Evolutionary conservation across 768 basidiomycete species (phyloP).

Genomic region (Xerocomellus amylosporus): DNA sequence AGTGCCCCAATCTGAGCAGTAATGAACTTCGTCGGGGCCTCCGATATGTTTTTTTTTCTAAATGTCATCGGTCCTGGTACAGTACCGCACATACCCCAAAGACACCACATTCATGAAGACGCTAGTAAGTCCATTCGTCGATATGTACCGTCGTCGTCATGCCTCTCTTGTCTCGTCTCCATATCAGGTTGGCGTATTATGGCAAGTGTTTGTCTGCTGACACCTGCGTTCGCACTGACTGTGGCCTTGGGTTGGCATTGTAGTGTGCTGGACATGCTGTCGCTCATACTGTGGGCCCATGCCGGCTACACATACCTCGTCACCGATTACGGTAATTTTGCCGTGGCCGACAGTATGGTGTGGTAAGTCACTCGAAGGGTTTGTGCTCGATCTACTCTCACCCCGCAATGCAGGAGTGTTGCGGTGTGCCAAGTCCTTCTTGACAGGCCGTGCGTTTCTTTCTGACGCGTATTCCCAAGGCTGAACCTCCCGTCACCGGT

Average conservation of each 20-base stretch:
- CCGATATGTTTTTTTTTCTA: background rate
- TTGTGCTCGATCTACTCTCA: background rate
- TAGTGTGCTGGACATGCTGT: background rate
- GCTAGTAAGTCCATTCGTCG: background rate
- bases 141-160: background rate
- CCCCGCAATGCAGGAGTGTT: background rate
- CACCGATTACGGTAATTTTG: background rate
- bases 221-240: background rate
- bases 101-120: background rate
- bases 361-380: background rate
- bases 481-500: conserved; percentile 1
- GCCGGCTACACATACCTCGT: background rate
- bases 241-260: background rate
- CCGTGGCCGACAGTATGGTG: background rate
- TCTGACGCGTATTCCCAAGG: background rate
- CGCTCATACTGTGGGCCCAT: background rate
- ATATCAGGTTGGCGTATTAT: background rate
- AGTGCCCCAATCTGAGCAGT: background rate
- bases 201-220: background rate
- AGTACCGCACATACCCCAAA: background rate
- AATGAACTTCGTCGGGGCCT: background rate
- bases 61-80: background rate
- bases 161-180: too few relatives aligned
- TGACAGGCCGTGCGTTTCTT: background rate
- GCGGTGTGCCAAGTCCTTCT: background rate